Base-by-base conservation (phyloP, 306 rosid species). In the Begonia fuchsioides region DNA sequence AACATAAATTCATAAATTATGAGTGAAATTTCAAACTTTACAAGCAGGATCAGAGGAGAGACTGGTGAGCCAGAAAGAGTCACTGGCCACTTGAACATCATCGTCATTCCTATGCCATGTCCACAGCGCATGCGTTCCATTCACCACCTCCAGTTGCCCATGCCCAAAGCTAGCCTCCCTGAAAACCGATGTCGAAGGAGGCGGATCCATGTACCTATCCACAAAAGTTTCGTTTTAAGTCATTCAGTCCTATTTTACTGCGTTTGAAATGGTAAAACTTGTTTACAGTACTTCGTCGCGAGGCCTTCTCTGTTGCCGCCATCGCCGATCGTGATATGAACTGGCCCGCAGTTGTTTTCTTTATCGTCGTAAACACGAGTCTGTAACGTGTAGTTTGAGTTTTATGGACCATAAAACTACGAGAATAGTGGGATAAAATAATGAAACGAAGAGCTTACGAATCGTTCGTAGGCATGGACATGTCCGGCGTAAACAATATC, bases 241-340 rank as follows among this genome's bases (percentile, higher is more conserved):
- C 8, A 26, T 26, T 8, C 5, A 26, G 7, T 26, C 3, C 35
- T 4, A 26, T 26, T 26, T 26, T 26, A 26, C 35, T 5, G 35
- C 7, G 35, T 26, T 26, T 4, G 7, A 2, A 6, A 20, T 15
- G 13, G 52, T 41, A n/a, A 7, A 14, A 9, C 3, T 3, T 20
- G 13, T 13, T 15, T 51, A 56, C 56, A 45, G 72, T 73, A 88
- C 94, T 59, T 26, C 43, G 39, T 50, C 2, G 92, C 87, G 19
- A 84, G 87, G 45, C 95, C 97, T 76, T 90, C 97, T 13, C 79
- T 77, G 69, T 90, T 90, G 14, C 98, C 98, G 12, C 98, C 98
- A 64, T 90, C 98, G 3, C 95, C 95, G 44, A 85, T 79, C 12
- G 77, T 85, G 51, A 90, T 79, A 67, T 81, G 26, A 11, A 84